Conservation (phyloP, 169 alveolate species). For the Perkinsus chesapeaki region DNA sequence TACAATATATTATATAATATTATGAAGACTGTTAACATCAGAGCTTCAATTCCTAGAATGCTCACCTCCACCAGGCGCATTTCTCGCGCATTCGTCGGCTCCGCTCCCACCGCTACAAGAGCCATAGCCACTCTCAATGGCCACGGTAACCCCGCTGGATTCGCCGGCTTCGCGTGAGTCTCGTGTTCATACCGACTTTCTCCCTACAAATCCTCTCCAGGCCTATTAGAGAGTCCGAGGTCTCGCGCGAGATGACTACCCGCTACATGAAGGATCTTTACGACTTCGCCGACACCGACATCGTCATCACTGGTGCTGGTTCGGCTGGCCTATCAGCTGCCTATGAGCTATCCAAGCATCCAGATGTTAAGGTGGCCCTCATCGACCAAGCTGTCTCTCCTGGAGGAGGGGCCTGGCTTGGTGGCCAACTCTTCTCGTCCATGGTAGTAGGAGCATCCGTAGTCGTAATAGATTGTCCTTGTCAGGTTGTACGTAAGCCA, state of each 20-base stretch:
- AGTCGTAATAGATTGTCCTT: neutral
- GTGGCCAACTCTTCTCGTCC: constrained; percentile 31
- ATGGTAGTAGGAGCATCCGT: constrained; percentile 4
- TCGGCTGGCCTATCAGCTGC: constrained; percentile 35
- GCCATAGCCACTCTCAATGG: neutral
- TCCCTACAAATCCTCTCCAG: neutral
- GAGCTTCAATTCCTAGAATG: too few relatives aligned
- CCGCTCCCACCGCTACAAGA: too few relatives aligned
- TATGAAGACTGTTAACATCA: too few relatives aligned
- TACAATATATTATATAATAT: too few relatives aligned
- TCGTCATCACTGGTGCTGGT: constrained; percentile 31
- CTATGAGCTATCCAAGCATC: constrained; percentile 34
- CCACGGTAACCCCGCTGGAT: neutral
- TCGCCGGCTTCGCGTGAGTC: neutral
- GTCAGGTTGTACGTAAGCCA: constrained; percentile 32
- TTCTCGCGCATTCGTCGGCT: too few relatives aligned
- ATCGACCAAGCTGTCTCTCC: constrained; percentile 31
- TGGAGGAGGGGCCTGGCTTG: constrained; percentile 36
- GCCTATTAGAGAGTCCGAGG: constrained; percentile 28
- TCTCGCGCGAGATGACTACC: constrained; percentile 29
- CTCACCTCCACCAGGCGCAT: neutral
- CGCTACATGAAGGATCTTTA: constrained; percentile 29
- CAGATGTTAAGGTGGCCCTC: constrained; percentile 29
- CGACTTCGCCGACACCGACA: constrained; percentile 32
- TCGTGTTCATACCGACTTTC: neutral